phyloP scores from a whole-genome alignment of 2,329 filamentous ascomycete genomes.

The Fusarium marasasianum region DNA sequence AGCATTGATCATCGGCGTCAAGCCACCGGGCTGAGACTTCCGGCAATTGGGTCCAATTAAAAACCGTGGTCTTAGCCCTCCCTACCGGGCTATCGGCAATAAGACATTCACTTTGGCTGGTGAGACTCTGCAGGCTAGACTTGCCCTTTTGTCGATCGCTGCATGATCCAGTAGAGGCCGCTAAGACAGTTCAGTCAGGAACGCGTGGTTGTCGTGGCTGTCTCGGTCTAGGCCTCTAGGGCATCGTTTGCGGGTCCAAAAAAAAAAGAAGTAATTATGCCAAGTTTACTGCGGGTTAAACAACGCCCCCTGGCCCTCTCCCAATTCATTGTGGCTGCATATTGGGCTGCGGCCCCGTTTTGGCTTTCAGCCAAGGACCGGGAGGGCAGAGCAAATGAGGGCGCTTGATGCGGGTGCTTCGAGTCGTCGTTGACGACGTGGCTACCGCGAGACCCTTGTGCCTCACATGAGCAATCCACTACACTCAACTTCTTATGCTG shows the following conservation, averaged over 20 bases:
- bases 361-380: neutral
- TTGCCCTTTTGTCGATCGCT: slow-evolving; percentile 2
- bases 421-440: slow-evolving; percentile 24
- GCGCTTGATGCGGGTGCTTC: neutral
- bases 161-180: neutral
- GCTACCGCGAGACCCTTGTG: neutral
- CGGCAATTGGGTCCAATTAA: neutral
- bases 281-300: neutral
- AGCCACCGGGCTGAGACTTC: neutral
- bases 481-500: neutral
- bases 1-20: neutral
- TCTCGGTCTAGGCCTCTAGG: neutral
- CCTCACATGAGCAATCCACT: neutral
- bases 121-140: neutral
- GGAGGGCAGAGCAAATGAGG: neutral
- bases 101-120: neutral
- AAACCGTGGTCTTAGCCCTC: neutral
- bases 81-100: slow-evolving; percentile 6
- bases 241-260: neutral
- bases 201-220: neutral
- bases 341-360: neutral
- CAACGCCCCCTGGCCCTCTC: neutral
- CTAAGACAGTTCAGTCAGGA: neutral
- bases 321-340: neutral
- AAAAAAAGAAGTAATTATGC: neutral